These are phyloP conservation scores for Citrus australasica DNA, from an alignment of 345 rosid species.

Conservation along the genomic window DNA sequence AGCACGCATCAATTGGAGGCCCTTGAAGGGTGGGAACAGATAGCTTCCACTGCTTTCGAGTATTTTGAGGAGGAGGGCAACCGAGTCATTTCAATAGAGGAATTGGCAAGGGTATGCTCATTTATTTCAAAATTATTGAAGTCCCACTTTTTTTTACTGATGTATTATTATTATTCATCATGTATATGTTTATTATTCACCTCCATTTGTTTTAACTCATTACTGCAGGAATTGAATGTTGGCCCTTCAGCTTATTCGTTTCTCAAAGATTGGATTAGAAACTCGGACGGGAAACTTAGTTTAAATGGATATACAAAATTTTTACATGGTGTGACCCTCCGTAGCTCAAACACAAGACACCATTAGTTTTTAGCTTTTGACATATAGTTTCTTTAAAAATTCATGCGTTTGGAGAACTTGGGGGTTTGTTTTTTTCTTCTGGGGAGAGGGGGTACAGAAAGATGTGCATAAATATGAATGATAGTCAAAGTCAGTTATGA, in stretches of 20 bases:
- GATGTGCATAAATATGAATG: slow-evolving; percentile 27
- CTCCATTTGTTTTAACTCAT: not conserved
- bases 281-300: slow-evolving; percentile 82
- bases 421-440: not conserved
- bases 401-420: slow-evolving; percentile 2
- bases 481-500: slow-evolving; percentile 17
- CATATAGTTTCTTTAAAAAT: slow-evolving; percentile 17
- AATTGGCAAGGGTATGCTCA: slow-evolving; percentile 58
- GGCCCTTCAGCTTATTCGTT: slow-evolving; percentile 76
- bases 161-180: not conserved
- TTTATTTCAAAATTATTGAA: not conserved
- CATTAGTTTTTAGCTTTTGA: slow-evolving; percentile 34
- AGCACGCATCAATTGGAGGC: slow-evolving; percentile 75
- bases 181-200: not conserved
- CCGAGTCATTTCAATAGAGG: slow-evolving; percentile 65
- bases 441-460: slow-evolving; percentile 25
- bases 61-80: slow-evolving; percentile 77
- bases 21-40: slow-evolving; percentile 71
- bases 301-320: slow-evolving; percentile 74
- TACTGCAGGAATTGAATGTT: slow-evolving; percentile 67
- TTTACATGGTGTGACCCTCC: slow-evolving; percentile 78
- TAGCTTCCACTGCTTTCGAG: slow-evolving; percentile 57
- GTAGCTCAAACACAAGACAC: slow-evolving; percentile 73
- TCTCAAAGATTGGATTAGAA: slow-evolving; percentile 79
- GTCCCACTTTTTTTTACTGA: not conserved